Base-by-base conservation (phyloP, 768 basidiomycete species). In the Cystofilobasidium macerans region DNA sequence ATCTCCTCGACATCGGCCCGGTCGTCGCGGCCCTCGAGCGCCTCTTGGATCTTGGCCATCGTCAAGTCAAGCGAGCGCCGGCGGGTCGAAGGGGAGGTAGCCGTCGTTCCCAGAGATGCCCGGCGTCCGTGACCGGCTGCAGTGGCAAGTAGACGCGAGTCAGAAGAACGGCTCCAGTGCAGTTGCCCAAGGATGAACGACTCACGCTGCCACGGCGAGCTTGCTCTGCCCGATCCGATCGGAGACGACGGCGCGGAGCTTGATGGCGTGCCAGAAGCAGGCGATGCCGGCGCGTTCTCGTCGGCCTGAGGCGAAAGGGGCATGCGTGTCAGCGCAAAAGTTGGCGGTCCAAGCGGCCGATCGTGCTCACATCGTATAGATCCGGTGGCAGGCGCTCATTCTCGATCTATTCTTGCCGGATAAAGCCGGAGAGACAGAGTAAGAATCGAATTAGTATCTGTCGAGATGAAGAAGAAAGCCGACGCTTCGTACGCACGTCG, bases 351-450 rank as follows among this genome's bases (percentile, higher is more conserved):
- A n/a, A n/a, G n/a, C n/a, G n/a, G n/a, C n/a, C n/a, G n/a, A n/a
- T n/a, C n/a, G n/a, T n/a, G n/a, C 69, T 76, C 71, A 79, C 79
- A 65, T 97, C 93, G 75, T 90, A 87, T 13, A 99, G 81, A 16
- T 97, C 91, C 3, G 93, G 93, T 2, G 94, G 95, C 20, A 98
- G 80, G 33, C 93, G 86, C 77, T 99, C 95, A 77, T 98, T 98
- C 78, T 98, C 94, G 70, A 98, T 97, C 80, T 98, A 94, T 43
- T 88, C 89, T 79, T 91, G 92, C 69, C 92, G 89, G 54, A 11
- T 28, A 64, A 1, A 16, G n/a, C n/a, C 59, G 20, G 24, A 40
- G 40, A 35, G 18, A 20, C n/a, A 26, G 40, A 18, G 30, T 30
- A 42, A 42, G 42, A 42, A 3, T 42, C 7, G 16, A 20, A 5